Base-by-base conservation (phyloP, 331 rosid genomes). In the Quercus lobata region DNA sequence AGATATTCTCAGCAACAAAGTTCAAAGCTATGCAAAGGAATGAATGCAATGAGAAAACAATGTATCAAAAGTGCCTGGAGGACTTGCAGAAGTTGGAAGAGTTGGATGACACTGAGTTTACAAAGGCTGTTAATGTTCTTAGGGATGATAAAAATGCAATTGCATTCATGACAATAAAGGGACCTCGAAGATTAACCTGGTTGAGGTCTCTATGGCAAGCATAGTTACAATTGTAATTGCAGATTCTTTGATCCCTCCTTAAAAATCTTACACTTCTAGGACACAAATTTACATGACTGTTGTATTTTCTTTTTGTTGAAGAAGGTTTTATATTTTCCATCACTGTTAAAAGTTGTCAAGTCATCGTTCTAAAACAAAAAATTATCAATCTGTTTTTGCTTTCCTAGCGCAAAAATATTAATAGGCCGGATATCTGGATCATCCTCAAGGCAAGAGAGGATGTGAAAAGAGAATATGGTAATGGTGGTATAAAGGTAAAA, bases 61-160 rank as follows among this genome's bases (percentile, higher is more conserved):
- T 80, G 81, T 77, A 79, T 30, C 83, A 83, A 66, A 86, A 83
- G 54, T 80, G 86, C 86, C 77, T 86, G 76, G 85, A 80, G 72
- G 89, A 86, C 54, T 63, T 86, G 87, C 87, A 83, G 79, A 80
- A 80, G 53, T 69, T 80, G 79, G 87, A 86, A 71, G 83, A 80
- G 24, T 74, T 86, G 84, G 80, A 86, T 53, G 84, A 86, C 73
- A 69, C 17, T 18, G 86, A 82, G 72, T 86, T 86, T 72, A 72
- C 86, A 19, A 83, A 71, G 76, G 86, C 84, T 69, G 86, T 86
- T 54, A 83, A 83, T 62, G 86, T 72, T 73, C 89, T 86, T 22
- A 80, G 72, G 81, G 89, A 83, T 83, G 86, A 86, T 46, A 86
- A 86, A 74, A 86, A 86, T 83, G 89, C 84, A 30, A 65, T 83